A percentile compares a stretch with the other conserved stretches of the same genome.
Evolutionary conservation across 805 yeast genomes (phyloP).

Genomic region (Candida suzukii): DNA sequence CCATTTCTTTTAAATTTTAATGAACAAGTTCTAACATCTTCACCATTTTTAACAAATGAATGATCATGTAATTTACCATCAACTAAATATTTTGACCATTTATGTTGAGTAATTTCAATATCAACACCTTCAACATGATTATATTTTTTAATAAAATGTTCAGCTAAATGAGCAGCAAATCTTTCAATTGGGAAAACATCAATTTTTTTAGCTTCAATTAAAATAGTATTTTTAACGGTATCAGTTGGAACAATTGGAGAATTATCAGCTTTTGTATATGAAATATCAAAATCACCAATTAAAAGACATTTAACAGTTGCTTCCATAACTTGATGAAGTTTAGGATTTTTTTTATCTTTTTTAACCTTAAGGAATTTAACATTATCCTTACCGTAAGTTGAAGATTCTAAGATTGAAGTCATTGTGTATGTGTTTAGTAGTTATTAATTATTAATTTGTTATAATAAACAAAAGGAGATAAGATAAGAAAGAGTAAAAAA

Average conservation of each 20-base stretch:
- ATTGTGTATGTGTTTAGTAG: slow-evolving; percentile 5
- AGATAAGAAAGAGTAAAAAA: too few species aligned
- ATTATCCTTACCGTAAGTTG: slow-evolving; percentile 87
- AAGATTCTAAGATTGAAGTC: slow-evolving; percentile 28
- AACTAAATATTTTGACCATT: slow-evolving; percentile 73
- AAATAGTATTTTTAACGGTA: slow-evolving; percentile 83
- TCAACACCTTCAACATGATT: slow-evolving; percentile 68
- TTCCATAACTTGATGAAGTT: slow-evolving; percentile 76
- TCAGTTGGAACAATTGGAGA: slow-evolving; percentile 89
- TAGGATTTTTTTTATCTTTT: slow-evolving; percentile 66
- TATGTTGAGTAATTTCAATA: slow-evolving; percentile 59
- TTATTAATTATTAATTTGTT: too few species aligned
- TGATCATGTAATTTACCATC: slow-evolving; percentile 75
- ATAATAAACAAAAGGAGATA: too few species aligned
- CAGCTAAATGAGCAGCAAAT: slow-evolving; percentile 78
- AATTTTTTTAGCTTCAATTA: slow-evolving; percentile 72
- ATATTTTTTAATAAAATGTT: slow-evolving; percentile 76
- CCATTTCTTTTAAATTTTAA: slow-evolving; percentile 46
- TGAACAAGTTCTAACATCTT: slow-evolving; percentile 62
- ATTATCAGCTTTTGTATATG: slow-evolving; percentile 87
- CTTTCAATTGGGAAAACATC: slow-evolving; percentile 90
- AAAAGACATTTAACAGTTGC: slow-evolving; percentile 73
- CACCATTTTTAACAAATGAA: slow-evolving; percentile 80
- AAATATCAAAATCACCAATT: slow-evolving; percentile 69
- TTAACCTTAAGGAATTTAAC: slow-evolving; percentile 88